Evolutionary conservation across 2,329 filamentous ascomycete genomes (phyloP), one percentile per base, ranked within the genome.

Genomic region (Ambrosiella xylebori): DNA sequence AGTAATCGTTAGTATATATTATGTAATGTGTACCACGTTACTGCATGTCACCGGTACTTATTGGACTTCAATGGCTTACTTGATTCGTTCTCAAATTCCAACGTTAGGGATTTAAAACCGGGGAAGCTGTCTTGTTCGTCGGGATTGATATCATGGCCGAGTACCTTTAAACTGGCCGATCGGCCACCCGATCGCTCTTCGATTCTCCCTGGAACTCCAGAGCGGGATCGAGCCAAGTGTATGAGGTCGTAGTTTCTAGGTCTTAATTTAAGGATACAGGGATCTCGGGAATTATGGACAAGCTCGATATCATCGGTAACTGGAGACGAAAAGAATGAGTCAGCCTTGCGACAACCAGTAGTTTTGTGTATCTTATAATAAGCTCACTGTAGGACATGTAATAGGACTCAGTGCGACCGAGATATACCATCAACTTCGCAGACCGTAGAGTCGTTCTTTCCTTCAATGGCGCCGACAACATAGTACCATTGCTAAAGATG

Each of bases 251-350:
- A 49, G n/a, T 54, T 19, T 11, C 51, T 50, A 13, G 57, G 39
- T 50, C 35, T 54, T 15, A 58, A 51, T 12, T 41, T 54, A 27
- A 54, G 17, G 12, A 15, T 35, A 44, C 57, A 58, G 12, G 57
- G 44, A 35, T 54, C 36, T n/a, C n/a, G 3, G 2, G 38, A 12
- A 35, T 58, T 51, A 2, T 4, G 12, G 4, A 41, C 44, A 7
- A 58, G 51, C 13, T 55, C 44, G 35, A 58, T 54, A 15, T 50
- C 41, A 49, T 58, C 57, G 6, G 57, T 58, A 19, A 58, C 57
- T 57, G 7, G 15, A 15, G 12, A 13, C 8, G 27, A 27, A 27
- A 27, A 27, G 27, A 27, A 2, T 27, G 27, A 27, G 27, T 27
- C 1, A 44, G 9, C 38, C 17, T 17, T 15, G 39, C 39, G 11